phyloP scores from a whole-genome alignment of 768 basidiomycete species.

The Pisolithus albus region DNA sequence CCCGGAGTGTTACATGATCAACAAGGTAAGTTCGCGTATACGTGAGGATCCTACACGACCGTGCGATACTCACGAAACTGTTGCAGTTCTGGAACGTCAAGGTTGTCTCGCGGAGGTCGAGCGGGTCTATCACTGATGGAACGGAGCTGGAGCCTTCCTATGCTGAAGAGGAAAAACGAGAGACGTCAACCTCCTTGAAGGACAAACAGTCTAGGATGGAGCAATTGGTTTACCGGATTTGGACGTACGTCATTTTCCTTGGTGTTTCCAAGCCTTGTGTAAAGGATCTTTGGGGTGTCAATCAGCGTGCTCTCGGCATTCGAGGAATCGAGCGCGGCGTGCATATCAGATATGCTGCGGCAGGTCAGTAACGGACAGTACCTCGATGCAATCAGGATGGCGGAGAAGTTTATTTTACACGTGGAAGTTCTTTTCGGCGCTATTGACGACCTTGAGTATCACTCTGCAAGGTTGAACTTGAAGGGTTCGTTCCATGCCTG shows the following conservation, averaged over 20 bases:
- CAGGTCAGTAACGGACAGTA: constrained; percentile 97
- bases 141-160: constrained; percentile 51
- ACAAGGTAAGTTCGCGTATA: constrained; percentile 60
- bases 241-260: constrained; percentile 65
- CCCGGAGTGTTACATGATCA: constrained; percentile 99
- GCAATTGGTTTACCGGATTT: constrained; percentile 95
- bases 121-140: constrained; percentile 48
- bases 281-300: constrained; percentile 1
- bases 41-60: neutral
- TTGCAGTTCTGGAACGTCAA: constrained; percentile 98
- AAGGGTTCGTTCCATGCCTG: constrained; percentile 58
- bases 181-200: constrained; percentile 72
- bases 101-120: constrained; percentile 68
- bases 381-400: constrained; percentile 95
- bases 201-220: constrained; percentile 94
- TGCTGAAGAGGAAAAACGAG: constrained; percentile 70
- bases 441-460: constrained; percentile 91
- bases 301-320: constrained; percentile 88
- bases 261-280: constrained; percentile 4
- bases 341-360: constrained; percentile 97
- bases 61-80: constrained; percentile 7
- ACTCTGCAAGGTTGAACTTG: constrained; percentile 70
- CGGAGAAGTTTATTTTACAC: constrained; percentile 96
- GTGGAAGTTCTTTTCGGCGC: constrained; percentile 97
- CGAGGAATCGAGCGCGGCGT: constrained; percentile 98